Evolutionary conservation across 169 alveolate genomes (phyloP).

Genomic region (Eimeria mitis): DNA sequence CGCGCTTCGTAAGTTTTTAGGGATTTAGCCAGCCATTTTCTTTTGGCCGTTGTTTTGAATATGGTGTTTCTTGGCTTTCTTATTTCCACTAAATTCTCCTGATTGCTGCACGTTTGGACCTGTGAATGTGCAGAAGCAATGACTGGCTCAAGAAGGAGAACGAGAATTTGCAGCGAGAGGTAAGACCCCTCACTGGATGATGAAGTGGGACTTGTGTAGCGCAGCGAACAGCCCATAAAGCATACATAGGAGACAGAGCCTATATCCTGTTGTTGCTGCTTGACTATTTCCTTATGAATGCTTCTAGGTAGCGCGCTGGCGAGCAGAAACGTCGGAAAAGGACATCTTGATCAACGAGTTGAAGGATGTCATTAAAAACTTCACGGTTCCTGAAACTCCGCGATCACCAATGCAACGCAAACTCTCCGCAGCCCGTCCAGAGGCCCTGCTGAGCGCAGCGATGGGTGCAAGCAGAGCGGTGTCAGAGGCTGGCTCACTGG

Average conservation of each 20-base stretch:
- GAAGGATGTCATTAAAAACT: slow-evolving; percentile 17
- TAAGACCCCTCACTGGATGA: background rate
- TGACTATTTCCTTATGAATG: background rate
- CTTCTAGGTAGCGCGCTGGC: slow-evolving; percentile 37
- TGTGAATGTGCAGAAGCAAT: slow-evolving; percentile 55
- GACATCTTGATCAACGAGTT: slow-evolving; percentile 20
- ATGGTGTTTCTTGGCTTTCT: background rate
- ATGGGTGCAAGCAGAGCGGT: background rate
- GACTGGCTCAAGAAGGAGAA: slow-evolving; percentile 56
- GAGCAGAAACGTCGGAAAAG: slow-evolving; percentile 35
- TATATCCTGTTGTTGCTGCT: background rate
- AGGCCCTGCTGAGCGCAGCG: background rate
- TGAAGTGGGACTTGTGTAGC: background rate
- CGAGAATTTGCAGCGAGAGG: slow-evolving; percentile 50
- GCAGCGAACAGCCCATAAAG: background rate
- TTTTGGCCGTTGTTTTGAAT: background rate
- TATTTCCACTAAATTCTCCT: background rate
- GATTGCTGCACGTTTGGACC: background rate
- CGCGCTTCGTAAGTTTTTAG: slow-evolving; percentile 12
- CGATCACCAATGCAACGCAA: slow-evolving; percentile 35
- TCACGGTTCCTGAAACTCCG: slow-evolving; percentile 20
- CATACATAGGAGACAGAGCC: background rate
- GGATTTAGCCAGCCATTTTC: background rate
- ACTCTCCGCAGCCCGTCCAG: slow-evolving; percentile 35
- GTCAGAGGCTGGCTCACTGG: slow-evolving; percentile 18